Evolutionary conservation across 441 rosid species (phyloP).

Genomic region (Raphanus hybrid): DNA sequence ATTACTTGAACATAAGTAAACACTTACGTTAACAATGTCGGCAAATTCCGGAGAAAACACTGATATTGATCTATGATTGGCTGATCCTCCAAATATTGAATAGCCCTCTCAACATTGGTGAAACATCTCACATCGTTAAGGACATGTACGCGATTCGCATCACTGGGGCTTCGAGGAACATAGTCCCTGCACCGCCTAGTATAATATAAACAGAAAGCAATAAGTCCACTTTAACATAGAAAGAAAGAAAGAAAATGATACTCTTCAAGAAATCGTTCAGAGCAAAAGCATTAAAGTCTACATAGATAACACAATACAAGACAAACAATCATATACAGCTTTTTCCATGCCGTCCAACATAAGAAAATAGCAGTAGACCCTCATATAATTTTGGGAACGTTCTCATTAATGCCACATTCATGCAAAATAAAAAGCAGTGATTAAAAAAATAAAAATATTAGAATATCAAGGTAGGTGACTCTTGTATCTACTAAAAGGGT

Average conservation of each 20-base stretch:
- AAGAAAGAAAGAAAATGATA: not conserved
- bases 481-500: constrained; percentile 36
- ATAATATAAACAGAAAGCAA: constrained; percentile 1
- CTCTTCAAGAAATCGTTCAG: constrained; percentile 1
- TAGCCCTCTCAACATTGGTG: too few relatives aligned
- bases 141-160: too few relatives aligned
- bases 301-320: not conserved
- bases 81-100: too few relatives aligned
- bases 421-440: constrained; percentile 32
- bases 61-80: too few relatives aligned
- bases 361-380: not conserved
- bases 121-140: too few relatives aligned
- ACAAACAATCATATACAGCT: constrained; percentile 2
- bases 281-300: not conserved
- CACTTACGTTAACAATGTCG: too few relatives aligned
- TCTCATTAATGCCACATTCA: constrained; percentile 32
- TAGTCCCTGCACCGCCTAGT: too few relatives aligned
- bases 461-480: constrained; percentile 22
- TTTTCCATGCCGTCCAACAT: constrained; percentile 32
- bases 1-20: too few relatives aligned
- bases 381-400: not conserved
- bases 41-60: too few relatives aligned
- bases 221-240: constrained; percentile 1
- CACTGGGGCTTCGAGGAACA: too few relatives aligned
- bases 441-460: not conserved